Conservation (phyloP, 805 yeast genomes). For the Yarrowia yakushimensis region DNA sequence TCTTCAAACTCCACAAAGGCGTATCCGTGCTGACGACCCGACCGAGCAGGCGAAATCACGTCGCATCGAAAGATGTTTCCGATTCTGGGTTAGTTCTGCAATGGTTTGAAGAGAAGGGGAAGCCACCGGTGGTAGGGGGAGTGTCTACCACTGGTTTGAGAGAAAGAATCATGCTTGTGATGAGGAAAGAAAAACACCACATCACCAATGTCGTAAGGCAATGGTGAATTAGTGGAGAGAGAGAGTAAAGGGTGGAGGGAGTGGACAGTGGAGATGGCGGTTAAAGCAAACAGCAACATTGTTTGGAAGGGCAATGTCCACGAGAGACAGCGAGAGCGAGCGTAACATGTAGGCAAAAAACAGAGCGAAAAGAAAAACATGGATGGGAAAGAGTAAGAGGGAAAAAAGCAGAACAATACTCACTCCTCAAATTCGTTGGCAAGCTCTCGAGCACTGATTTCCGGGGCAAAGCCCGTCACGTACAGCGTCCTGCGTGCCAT, state of each 20-base stretch:
- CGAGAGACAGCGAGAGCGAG: not conserved
- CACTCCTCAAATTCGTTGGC: conserved; percentile 38
- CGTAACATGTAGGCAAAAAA: not conserved
- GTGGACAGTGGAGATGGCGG: not conserved
- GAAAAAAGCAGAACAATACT: conserved; percentile 5
- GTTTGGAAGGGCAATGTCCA: not conserved
- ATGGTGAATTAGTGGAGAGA: not conserved
- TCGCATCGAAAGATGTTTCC: conserved; percentile 36
- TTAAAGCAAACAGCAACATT: too few relatives aligned
- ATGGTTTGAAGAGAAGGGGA: not conserved
- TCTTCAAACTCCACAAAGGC: conserved; percentile 38
- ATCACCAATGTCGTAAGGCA: not conserved
- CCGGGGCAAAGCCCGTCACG: conserved; percentile 32
- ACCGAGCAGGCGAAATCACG: conserved; percentile 35
- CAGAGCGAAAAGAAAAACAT: not conserved
- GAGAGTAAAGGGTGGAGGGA: not conserved
- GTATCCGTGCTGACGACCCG: conserved; percentile 31
- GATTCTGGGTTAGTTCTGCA: conserved; percentile 29
- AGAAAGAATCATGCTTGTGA: not conserved
- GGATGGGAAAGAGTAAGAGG: not conserved
- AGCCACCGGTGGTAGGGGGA: not conserved
- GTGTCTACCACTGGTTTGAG: not conserved
- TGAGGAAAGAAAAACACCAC: not conserved
- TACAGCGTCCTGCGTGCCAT: conserved; percentile 31
- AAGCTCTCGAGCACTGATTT: conserved; percentile 36